These are phyloP conservation scores for Paramecium octaurelia DNA, from an alignment of 73 alveolate genomes.

Conservation along the genomic window DNA sequence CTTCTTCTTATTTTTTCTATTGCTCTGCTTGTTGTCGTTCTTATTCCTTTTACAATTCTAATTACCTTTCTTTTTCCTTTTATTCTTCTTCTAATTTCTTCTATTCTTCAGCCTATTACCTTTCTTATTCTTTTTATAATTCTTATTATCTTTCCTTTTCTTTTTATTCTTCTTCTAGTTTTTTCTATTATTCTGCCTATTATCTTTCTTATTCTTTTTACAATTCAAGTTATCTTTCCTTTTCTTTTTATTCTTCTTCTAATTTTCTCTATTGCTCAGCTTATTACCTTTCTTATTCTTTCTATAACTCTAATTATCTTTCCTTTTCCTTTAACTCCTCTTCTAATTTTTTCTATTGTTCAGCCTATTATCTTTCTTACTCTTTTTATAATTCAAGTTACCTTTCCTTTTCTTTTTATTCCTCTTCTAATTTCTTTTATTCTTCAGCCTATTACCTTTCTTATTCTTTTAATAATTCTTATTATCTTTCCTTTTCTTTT, in stretches of 20 bases:
- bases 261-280: not conserved
- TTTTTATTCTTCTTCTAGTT: not conserved
- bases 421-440: too few relatives aligned
- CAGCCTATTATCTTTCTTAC: too few relatives aligned
- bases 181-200: not conserved
- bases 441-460: too few relatives aligned
- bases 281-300: not conserved
- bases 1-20: not conserved
- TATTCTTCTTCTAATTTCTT: not conserved
- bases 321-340: too few relatives aligned
- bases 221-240: not conserved
- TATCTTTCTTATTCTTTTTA: not conserved
- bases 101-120: not conserved
- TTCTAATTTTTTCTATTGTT: too few relatives aligned
- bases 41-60: not conserved
- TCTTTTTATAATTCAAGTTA: too few relatives aligned
- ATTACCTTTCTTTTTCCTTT: not conserved
- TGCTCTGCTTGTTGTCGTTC: not conserved
- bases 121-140: not conserved
- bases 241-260: not conserved
- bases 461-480: too few relatives aligned
- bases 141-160: too few relatives aligned
- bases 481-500: too few relatives aligned
- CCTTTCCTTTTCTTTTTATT: too few relatives aligned
- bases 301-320: not conserved